Conservation (phyloP, 129 eudicot genomes). For the Artemisia annua region DNA sequence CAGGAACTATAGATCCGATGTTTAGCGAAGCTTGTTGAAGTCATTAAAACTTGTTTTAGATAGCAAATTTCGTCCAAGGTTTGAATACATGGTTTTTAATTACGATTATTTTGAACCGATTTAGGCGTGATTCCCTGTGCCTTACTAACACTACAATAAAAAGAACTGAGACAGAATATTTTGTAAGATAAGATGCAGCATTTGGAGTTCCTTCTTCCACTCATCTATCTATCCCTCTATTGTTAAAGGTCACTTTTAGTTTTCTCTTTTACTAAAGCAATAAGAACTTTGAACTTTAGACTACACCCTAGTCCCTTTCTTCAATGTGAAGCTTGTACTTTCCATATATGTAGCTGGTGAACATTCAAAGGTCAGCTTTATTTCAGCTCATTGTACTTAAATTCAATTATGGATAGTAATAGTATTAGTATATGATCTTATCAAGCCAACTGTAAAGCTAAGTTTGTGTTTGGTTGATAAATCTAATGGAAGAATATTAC, state of each 20-base stretch:
- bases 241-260: constrained; percentile 3
- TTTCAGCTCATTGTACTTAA: constrained; percentile 15
- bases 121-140: too few species aligned
- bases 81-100: too few species aligned
- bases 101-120: too few species aligned
- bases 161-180: background rate
- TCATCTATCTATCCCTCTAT: background rate
- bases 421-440: background rate
- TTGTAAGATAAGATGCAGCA: constrained; percentile 2
- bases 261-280: constrained; percentile 12
- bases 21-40: too few species aligned
- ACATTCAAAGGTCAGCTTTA: background rate
- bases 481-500: background rate
- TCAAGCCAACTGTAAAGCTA: too few species aligned
- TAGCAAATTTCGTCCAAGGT: too few species aligned
- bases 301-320: constrained; percentile 7
- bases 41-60: too few species aligned
- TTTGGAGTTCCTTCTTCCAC: constrained; percentile 15
- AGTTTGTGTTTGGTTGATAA: background rate
- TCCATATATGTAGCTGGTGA: constrained; percentile 11
- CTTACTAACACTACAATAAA: too few species aligned
- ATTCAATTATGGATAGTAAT: too few species aligned
- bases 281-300: constrained; percentile 16
- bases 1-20: too few species aligned
- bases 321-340: constrained; percentile 20